phyloP scores from a whole-genome alignment of 371 early-diverging fungal genomes.

The Apophysomyces variabilis region DNA sequence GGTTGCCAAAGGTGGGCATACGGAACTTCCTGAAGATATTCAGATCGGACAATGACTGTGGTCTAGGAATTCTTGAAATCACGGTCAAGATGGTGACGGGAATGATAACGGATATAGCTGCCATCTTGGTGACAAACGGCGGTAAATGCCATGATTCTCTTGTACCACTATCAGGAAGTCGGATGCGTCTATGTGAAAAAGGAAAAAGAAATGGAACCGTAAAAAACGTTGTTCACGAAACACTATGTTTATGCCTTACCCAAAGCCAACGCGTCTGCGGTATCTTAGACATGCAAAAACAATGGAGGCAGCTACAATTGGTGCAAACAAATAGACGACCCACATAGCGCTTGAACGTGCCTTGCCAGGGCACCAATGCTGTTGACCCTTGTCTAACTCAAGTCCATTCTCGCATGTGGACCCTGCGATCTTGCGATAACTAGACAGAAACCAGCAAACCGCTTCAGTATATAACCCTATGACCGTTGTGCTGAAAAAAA shows the following conservation, averaged over 20 bases:
- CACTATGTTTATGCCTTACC: slow-evolving; percentile 19
- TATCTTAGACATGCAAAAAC: slow-evolving; percentile 42
- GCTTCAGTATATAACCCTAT: background rate
- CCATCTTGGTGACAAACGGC: slow-evolving; percentile 43
- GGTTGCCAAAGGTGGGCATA: slow-evolving; percentile 33
- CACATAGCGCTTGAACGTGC: slow-evolving; percentile 42
- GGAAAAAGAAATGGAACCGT: background rate
- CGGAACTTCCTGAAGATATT: slow-evolving; percentile 28
- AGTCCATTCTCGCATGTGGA: slow-evolving; percentile 71
- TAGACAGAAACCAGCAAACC: slow-evolving; percentile 14
- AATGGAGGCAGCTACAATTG: slow-evolving; percentile 41
- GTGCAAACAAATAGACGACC: slow-evolving; percentile 42
- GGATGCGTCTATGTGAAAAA: slow-evolving; percentile 36
- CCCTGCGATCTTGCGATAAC: slow-evolving; percentile 81
- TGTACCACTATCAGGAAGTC: slow-evolving; percentile 36
- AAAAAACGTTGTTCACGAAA: background rate
- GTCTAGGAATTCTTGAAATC: slow-evolving; percentile 44
- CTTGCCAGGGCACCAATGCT: slow-evolving; percentile 72
- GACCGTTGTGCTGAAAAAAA: background rate
- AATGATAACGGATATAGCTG: slow-evolving; percentile 43
- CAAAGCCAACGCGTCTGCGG: slow-evolving; percentile 41
- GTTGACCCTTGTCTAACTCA: slow-evolving; percentile 58
- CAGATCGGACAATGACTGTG: slow-evolving; percentile 35
- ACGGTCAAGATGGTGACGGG: slow-evolving; percentile 46
- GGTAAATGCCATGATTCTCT: slow-evolving; percentile 17